phyloP scores from a whole-genome alignment of 768 basidiomycete species.

The Collybia nuda region DNA sequence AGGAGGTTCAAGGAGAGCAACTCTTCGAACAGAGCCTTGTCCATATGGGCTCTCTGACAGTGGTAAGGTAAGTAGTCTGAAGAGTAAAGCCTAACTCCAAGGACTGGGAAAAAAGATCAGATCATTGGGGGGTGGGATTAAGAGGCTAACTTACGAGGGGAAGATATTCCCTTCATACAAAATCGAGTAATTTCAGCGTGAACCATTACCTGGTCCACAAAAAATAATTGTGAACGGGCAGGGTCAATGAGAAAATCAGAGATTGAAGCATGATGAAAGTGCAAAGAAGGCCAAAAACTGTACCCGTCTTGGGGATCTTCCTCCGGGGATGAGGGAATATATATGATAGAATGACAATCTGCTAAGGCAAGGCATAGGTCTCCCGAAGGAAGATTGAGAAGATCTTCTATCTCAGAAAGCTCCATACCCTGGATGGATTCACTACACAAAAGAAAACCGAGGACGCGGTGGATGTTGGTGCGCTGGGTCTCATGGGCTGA shows the following conservation, averaged over 20 bases:
- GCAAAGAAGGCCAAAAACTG: too few species aligned
- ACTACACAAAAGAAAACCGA: not conserved
- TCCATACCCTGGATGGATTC: too few species aligned
- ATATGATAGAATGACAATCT: not conserved
- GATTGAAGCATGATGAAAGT: not conserved
- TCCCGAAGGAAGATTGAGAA: not conserved
- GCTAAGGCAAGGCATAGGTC: not conserved
- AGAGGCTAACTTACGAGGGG: too few species aligned
- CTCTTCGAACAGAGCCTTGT: too few species aligned
- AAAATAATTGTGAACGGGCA: not conserved
- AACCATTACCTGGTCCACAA: not conserved
- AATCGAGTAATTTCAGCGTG: too few species aligned
- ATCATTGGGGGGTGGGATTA: too few species aligned
- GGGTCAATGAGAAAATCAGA: conserved; percentile 1
- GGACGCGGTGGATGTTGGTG: not conserved
- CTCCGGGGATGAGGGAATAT: not conserved
- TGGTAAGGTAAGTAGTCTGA: too few species aligned
- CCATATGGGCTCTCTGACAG: too few species aligned
- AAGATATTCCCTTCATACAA: too few species aligned
- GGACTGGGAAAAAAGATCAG: too few species aligned
- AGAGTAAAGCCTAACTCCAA: too few species aligned
- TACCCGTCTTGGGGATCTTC: not conserved
- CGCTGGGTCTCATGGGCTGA: not conserved
- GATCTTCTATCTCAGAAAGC: not conserved
- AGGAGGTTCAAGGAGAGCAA: too few species aligned